Conservation (phyloP, 495 filamentous ascomycete genomes). For the Patellaria atrata region DNA sequence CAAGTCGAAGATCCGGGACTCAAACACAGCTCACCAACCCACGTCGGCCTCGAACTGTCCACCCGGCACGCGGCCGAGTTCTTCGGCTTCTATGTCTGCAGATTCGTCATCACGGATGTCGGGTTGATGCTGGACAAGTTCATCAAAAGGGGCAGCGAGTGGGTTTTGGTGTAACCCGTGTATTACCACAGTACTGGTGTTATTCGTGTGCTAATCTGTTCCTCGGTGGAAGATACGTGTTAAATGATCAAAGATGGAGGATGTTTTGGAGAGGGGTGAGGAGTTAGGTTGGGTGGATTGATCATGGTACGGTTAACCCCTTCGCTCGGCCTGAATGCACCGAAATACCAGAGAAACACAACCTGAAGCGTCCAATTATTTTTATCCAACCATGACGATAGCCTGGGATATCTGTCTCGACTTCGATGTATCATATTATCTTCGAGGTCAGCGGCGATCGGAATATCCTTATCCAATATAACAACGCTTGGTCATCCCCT, state of each 20-base stretch:
- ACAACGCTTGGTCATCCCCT: too few relatives aligned
- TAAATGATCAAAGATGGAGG: neutral
- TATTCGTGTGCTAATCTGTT: neutral
- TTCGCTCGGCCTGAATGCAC: constrained; percentile 1
- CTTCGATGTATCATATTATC: too few relatives aligned
- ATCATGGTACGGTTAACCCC: neutral
- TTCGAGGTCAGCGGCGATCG: too few relatives aligned
- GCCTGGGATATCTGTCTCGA: too few relatives aligned
- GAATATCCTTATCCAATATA: too few relatives aligned
- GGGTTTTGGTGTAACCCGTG: constrained; percentile 51
- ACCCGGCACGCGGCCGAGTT: constrained; percentile 92
- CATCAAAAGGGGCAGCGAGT: constrained; percentile 89
- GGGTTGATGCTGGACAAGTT: constrained; percentile 87
- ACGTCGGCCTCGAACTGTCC: constrained; percentile 86
- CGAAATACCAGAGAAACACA: neutral
- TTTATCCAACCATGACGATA: too few relatives aligned
- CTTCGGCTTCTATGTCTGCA: constrained; percentile 92
- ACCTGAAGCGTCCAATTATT: too few relatives aligned
- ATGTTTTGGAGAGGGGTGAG: neutral
- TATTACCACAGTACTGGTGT: too few relatives aligned
- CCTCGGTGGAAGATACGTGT: too few relatives aligned
- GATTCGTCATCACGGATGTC: constrained; percentile 79
- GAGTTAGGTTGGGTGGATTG: neutral
- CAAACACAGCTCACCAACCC: constrained; percentile 66
- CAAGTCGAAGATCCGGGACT: constrained; percentile 90